Evolutionary conservation across 306 rosid species (phyloP).

Genomic region (Macrotyloma uniflorum): DNA sequence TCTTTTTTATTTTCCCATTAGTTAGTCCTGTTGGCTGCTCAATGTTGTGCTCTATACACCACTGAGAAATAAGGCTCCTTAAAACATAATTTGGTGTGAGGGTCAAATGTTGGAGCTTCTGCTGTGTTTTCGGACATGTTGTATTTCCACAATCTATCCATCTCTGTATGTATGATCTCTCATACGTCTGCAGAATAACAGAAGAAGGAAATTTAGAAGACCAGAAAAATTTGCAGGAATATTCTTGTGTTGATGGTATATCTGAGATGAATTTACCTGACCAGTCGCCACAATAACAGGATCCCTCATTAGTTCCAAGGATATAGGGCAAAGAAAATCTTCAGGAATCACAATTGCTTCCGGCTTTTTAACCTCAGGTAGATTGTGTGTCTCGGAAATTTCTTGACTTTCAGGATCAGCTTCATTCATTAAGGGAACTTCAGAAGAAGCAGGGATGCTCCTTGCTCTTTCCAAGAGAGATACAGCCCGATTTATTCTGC

Average conservation of each 20-base stretch:
- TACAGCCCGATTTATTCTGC: slow-evolving; percentile 42
- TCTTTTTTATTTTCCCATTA: slow-evolving; percentile 83
- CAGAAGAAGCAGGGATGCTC: slow-evolving; percentile 50
- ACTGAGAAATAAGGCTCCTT: slow-evolving; percentile 87
- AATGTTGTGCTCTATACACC: slow-evolving; percentile 77
- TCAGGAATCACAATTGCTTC: slow-evolving; percentile 73
- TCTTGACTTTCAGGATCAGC: slow-evolving; percentile 48
- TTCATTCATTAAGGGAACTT: slow-evolving; percentile 37
- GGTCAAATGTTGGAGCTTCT: slow-evolving; percentile 80
- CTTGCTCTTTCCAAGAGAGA: slow-evolving; percentile 44
- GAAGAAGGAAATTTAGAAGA: not conserved
- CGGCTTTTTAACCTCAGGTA: slow-evolving; percentile 60
- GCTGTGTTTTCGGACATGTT: slow-evolving; percentile 97
- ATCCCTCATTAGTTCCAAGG: slow-evolving; percentile 95
- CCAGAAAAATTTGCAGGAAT: slow-evolving; percentile 17
- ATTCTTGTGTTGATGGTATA: not conserved
- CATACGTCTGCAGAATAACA: slow-evolving; percentile 72
- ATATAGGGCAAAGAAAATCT: slow-evolving; percentile 94
- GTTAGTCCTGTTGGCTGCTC: slow-evolving; percentile 87
- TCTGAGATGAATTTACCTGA: slow-evolving; percentile 63
- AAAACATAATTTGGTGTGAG: slow-evolving; percentile 92
- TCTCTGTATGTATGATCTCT: slow-evolving; percentile 93
- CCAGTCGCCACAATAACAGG: slow-evolving; percentile 99
- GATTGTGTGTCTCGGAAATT: slow-evolving; percentile 44
- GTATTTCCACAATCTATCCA: slow-evolving; percentile 93